Base-by-base conservation (phyloP, 2,329 filamentous ascomycete genomes). In the Aspergillus sp. region DNA sequence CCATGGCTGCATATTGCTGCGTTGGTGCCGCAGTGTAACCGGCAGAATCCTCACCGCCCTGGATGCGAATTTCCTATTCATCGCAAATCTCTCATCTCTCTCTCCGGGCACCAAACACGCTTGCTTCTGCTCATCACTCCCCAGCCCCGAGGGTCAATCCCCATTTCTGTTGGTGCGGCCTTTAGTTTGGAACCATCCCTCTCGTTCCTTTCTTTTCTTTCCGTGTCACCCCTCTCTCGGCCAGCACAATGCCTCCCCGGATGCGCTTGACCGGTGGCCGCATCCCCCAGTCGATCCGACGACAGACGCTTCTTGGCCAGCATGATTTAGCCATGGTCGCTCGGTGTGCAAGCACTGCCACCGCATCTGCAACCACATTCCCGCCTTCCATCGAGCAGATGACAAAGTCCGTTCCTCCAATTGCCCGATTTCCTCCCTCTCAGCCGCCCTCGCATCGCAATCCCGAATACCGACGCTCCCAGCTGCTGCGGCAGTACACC, bases 401-500 rank as follows among this genome's bases (percentile, higher is more conserved):
- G 55, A 70, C 71, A 43, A 66, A 52, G 30, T 73, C 76, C 1
- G 61, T 67, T 49, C 65, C 74, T 6, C 73, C 78, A 30, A 74
- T 83, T 19, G 66, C 76, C 30, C 75, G 76, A 63, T 81, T 78
- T 60, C 79, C 82, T 48, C 68, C 85, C 0, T 87, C 85, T 1
- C 91, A 96, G 72, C 93, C 92, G 2, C 90, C 90, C 3, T 95
- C 89, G 50, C 88, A 95, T 69, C 89, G 93, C 68, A 88, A 86
- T 17, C 83, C 92, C 44, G 88, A 95, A 68, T 87, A 87, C 65
- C 88, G 93, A 70, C 96, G 97, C 76, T 87, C 91, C 14, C 94
- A 99, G 74, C 81, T 97, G 17, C 83, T 88, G 60, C 85, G 92
- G 52, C 85, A 88, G 63, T 96, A 96, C 75, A 90, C 92, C 47